phyloP scores from a whole-genome alignment of 1,284 basidiomycete genomes.

The Trichosporon ovoides region DNA sequence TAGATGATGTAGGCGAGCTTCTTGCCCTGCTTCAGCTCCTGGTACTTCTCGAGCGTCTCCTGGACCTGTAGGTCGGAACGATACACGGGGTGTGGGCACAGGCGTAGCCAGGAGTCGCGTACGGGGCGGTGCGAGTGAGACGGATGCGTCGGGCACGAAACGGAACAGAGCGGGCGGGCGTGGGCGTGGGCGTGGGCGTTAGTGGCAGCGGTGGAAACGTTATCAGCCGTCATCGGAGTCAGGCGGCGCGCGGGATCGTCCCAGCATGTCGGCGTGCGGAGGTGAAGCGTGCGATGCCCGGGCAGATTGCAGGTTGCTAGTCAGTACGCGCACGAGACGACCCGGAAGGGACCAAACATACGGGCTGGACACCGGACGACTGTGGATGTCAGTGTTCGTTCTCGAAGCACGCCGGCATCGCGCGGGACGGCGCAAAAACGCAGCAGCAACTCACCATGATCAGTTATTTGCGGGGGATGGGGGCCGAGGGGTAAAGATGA shows the following conservation, averaged over 20 bases:
- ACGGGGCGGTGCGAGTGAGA: neutral
- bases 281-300: too few species aligned
- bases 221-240: too few species aligned
- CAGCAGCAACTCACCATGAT: neutral
- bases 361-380: constrained; percentile 45
- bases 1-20: constrained; percentile 84
- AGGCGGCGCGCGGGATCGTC: too few species aligned
- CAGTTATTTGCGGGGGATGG: neutral
- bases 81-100: neutral
- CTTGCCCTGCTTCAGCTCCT: constrained; percentile 76
- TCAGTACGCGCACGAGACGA: neutral
- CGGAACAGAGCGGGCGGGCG: too few species aligned
- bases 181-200: too few species aligned
- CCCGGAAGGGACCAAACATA: constrained; percentile 18
- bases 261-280: too few species aligned
- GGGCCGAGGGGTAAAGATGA: neutral
- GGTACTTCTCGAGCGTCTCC: constrained; percentile 62
- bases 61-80: constrained; percentile 26
- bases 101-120: neutral
- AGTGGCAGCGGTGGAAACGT: too few species aligned
- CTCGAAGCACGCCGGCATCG: neutral
- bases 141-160: neutral
- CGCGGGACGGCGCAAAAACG: neutral
- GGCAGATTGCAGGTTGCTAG: too few species aligned
- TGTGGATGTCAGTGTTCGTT: constrained; percentile 8